Base-by-base conservation (phyloP, 208 protist species). In the Trypanosoma platydactyli region DNA sequence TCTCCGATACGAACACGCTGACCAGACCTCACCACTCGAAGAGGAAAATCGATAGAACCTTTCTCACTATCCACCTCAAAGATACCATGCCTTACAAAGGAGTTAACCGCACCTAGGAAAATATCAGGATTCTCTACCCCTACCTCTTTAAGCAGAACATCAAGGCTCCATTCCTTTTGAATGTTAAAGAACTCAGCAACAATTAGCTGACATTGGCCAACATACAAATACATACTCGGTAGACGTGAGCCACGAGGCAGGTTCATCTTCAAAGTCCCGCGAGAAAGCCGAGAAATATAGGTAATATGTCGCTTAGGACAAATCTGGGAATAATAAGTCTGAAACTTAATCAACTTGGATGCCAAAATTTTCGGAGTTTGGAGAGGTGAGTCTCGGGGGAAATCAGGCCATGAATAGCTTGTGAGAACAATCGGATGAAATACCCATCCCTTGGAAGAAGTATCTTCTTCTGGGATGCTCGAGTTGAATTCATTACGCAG, bases 141-240 rank as follows among this genome's bases (percentile, higher is more conserved):
- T n/a, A 77, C 68, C 41, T 25, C 24, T 15, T 84, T 46, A 54
- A 76, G 68, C 5, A 91, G 46, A 13, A 68, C 77, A 30, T 22
- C 29, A 40, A 84, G 13, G 7, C 48, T 45, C 67, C 79, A 83
- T 65, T 81, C 30, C 30, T 55, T 25, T 38, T 66, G 69, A 33
- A 24, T 6, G 64, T 91, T 83, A 62, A 92, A 84, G 25, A 40
- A 61, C n/a, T 84, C 60, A 29, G 53, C 30, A 62, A 73, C 11
- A 57, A 60, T 13, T 50, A 73, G 38, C n/a, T 73, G 68, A 27
- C 11, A 52, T 9, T 66, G 53, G 25, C 60, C 60, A 3, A 73
- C 18, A 61, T 30, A 38, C 20, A 73, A 50, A 44, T 73, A 51
- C 38, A 73, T 49, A 50, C 44, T 48, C 30, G 20, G 60, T 53